Evolutionary conservation across 805 yeast genomes (phyloP).

Genomic region (Pichia cephalocereana): DNA sequence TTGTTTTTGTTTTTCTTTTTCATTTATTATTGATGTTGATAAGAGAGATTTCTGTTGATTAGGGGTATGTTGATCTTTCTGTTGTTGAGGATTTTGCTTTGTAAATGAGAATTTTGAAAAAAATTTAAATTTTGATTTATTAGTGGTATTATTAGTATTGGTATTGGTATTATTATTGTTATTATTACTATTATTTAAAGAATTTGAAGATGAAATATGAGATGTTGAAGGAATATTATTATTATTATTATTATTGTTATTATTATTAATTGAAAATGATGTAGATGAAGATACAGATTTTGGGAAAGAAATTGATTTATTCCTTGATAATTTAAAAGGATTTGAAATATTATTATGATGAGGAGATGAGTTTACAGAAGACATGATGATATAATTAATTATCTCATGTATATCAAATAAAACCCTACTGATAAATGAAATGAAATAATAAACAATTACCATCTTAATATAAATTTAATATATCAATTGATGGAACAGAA

Average conservation of each 20-base stretch:
- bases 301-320: not conserved
- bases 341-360: not conserved
- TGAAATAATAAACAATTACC: too few relatives aligned
- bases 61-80: not conserved
- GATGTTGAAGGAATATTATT: too few relatives aligned
- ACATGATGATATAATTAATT: not conserved
- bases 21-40: not conserved
- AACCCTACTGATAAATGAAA: too few relatives aligned
- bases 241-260: not conserved
- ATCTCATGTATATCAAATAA: too few relatives aligned
- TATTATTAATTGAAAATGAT: too few relatives aligned
- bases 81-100: conserved; percentile 15
- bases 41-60: not conserved
- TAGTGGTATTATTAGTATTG: not conserved
- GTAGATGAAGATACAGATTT: too few relatives aligned
- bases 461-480: too few relatives aligned
- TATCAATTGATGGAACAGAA: too few relatives aligned
- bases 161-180: not conserved
- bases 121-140: conserved; percentile 6
- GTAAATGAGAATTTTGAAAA: conserved; percentile 23
- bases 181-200: not conserved
- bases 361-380: not conserved
- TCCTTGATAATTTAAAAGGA: not conserved
- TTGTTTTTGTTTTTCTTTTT: too few relatives aligned
- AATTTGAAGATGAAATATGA: too few relatives aligned